A percentile compares a stretch with the other conserved stretches of the same genome.
Conservation (phyloP, 345 rosid genomes). For the Lenwebbia sp. region DNA sequence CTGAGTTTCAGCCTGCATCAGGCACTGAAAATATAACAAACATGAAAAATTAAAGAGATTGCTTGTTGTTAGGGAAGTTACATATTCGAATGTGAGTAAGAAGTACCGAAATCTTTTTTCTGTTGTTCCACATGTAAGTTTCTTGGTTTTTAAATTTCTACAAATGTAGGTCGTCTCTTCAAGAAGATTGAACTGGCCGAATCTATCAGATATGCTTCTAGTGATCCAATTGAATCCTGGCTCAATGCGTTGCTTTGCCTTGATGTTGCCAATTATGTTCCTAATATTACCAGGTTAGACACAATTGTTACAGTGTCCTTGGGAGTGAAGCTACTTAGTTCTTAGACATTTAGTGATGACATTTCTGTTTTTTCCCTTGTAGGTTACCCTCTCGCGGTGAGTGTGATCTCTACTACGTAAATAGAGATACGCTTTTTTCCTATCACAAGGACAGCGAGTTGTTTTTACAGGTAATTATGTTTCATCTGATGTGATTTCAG, state of each 20-base stretch:
- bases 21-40: neutral
- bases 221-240: constrained; percentile 98
- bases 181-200: constrained; percentile 87
- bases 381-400: constrained; percentile 79
- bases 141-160: constrained; percentile 4
- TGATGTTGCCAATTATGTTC: constrained; percentile 65
- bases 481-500: neutral
- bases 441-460: constrained; percentile 87
- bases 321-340: neutral
- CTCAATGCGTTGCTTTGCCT: constrained; percentile 83
- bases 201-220: constrained; percentile 88
- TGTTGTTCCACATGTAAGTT: neutral
- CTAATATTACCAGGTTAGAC: constrained; percentile 55
- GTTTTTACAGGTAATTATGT: constrained; percentile 58
- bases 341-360: neutral
- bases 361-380: neutral
- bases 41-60: neutral
- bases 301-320: neutral
- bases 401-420: constrained; percentile 87
- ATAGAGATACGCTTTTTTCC: constrained; percentile 89
- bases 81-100: neutral
- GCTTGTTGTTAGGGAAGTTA: neutral
- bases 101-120: neutral
- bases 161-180: constrained; percentile 62
- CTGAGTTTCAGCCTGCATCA: neutral